A percentile compares a stretch with the other conserved stretches of the same genome.
These are phyloP conservation scores for Candolleomyces eurysporus DNA, from an alignment of 768 basidiomycete genomes.

Conservation along the genomic window DNA sequence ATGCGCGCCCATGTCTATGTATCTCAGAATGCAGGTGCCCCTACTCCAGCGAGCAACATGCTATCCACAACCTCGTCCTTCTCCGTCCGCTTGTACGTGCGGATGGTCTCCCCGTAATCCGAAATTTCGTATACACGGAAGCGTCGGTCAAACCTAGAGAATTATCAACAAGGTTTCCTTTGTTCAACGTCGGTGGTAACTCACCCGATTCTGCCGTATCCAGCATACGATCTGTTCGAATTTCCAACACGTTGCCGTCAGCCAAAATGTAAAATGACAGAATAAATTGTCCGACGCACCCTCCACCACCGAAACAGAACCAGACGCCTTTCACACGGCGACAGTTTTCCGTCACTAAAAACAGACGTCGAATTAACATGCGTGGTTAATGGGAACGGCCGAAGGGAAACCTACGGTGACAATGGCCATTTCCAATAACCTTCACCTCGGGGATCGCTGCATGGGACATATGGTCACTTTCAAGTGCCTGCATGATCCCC, in stretches of 20 bases:
- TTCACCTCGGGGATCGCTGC: conserved; percentile 69
- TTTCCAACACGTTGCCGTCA: neutral
- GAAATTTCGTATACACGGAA: conserved; percentile 88
- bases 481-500: conserved; percentile 67
- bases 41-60: conserved; percentile 46
- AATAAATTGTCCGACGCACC: conserved; percentile 39
- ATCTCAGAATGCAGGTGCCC: conserved; percentile 8
- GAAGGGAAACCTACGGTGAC: conserved; percentile 57
- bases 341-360: conserved; percentile 83
- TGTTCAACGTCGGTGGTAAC: conserved; percentile 17
- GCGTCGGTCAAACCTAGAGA: conserved; percentile 77
- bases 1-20: neutral
- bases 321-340: conserved; percentile 82
- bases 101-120: conserved; percentile 89
- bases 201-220: conserved; percentile 75
- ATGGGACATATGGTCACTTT: conserved; percentile 60
- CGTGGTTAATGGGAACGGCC: neutral
- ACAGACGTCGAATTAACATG: neutral
- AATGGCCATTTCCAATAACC: conserved; percentile 88
- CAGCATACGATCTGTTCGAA: conserved; percentile 66
- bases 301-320: conserved; percentile 89
- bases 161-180: conserved; percentile 9
- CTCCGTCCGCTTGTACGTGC: conserved; percentile 82
- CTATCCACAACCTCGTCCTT: conserved; percentile 65
- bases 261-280: neutral